These are phyloP conservation scores for Corniculantispora saksenae DNA, from an alignment of 2,329 filamentous ascomycete species.

Conservation along the genomic window DNA sequence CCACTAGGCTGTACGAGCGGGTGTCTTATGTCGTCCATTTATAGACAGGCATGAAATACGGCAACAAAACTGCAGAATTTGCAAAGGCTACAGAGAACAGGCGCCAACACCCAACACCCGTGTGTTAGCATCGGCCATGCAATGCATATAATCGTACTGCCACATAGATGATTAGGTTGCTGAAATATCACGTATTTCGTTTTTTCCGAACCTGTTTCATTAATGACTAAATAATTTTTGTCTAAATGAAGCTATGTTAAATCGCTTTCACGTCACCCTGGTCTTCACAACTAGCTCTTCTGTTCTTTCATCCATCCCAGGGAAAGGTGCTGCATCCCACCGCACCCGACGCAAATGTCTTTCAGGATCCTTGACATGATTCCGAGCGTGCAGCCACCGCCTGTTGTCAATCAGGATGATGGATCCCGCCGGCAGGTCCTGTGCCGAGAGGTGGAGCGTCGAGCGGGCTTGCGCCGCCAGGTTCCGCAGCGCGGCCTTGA, in stretches of 20 bases:
- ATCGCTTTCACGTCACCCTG: not conserved
- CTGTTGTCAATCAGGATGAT: slow-evolving; percentile 35
- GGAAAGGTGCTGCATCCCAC: slow-evolving; percentile 35
- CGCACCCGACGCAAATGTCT: slow-evolving; percentile 38
- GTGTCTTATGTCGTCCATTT: not conserved
- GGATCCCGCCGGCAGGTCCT: slow-evolving; percentile 29
- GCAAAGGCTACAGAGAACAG: no score
- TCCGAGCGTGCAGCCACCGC: slow-evolving; percentile 37
- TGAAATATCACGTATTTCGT: no score
- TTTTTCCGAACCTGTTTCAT: no score
- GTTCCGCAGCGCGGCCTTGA: slow-evolving; percentile 25
- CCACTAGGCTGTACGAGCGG: no score
- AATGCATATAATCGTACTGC: no score
- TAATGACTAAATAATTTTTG: no score
- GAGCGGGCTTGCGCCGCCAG: slow-evolving; percentile 16
- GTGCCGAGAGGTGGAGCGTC: slow-evolving; percentile 29
- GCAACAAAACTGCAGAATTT: no score
- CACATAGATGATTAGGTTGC: no score
- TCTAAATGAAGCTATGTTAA: not conserved
- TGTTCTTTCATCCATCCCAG: not conserved
- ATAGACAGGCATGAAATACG: not conserved
- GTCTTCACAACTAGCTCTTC: not conserved
- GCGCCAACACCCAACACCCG: no score
- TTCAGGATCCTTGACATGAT: slow-evolving; percentile 33
- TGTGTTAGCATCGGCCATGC: no score